Evolutionary conservation across 1,284 basidiomycete species (phyloP), one percentile per base, ranked within the genome.

Genomic region (Heterobasidion annosum): DNA sequence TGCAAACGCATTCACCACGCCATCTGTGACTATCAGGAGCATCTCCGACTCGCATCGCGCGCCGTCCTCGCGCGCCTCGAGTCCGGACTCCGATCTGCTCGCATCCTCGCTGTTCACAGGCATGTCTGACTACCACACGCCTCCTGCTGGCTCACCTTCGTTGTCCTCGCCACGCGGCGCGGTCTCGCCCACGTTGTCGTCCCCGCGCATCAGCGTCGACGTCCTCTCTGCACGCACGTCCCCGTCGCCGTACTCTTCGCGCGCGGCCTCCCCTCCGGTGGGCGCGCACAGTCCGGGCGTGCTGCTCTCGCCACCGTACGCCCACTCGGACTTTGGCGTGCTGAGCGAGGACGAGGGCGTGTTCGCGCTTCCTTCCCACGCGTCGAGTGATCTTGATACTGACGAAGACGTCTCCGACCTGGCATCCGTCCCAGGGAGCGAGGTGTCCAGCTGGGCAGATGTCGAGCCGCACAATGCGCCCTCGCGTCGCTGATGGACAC

Each of bases 321-420:
- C 25, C 10, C 34, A 25, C 34, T 10, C 33, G 18, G 18, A 33
- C 33, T 19, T 43, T 18, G 18, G 43, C 18, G 34, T 32, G 2
- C 33, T 50, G 48, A 50, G 48, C 37, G 45, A 52, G n/a, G 58
- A 57, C 34, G 46, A 49, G 1, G 53, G 59, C 6, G 33, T 59
- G 48, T 59, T 59, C 45, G 57, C 58, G 19, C 46, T 59, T 44
- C 51, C 50, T 13, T 59, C 57, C 15, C 18, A 35, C 7, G 34
- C 43, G 10, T 57, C 57, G 19, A 54, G 57, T 16, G 57, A 58
- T 15, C 18, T 50, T 33, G 34, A 51, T 34, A 50, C 57, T 3
- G 37, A 40, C 37, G 57, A 59, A 37, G 58, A 54, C 40, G 54
- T 43, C 33, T 58, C 50, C 19, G 58, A 59, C 42, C 33, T 12